These are phyloP conservation scores for Penicillium lagena DNA, from an alignment of 495 filamentous ascomycete species.

Conservation along the genomic window DNA sequence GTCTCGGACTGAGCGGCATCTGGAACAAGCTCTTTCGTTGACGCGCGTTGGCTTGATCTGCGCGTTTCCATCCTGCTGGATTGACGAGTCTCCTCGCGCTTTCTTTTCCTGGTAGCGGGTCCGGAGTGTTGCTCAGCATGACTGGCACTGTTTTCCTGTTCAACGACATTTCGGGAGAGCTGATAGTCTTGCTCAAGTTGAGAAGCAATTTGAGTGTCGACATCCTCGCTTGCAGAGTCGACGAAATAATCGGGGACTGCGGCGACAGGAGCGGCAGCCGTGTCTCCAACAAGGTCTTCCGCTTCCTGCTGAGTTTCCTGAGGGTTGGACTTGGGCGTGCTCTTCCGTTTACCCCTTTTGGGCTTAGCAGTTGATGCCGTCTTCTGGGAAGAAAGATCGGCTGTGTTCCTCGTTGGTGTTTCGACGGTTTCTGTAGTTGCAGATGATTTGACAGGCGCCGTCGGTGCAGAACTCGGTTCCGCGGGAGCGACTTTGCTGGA, in stretches of 20 bases:
- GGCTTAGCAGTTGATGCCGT: neutral
- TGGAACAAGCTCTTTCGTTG: constrained; percentile 3
- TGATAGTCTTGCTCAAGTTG: constrained; percentile 40
- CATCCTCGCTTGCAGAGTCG: constrained; percentile 34
- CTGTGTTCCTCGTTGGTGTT: constrained; percentile 2
- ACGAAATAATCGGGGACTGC: constrained; percentile 5
- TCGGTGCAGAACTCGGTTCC: neutral
- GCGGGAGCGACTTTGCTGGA: constrained; percentile 9
- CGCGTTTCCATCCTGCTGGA: constrained; percentile 15
- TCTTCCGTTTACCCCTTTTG: neutral
- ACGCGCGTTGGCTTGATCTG: constrained; percentile 25
- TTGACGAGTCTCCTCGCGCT: constrained; percentile 18
- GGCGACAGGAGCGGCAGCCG: neutral
- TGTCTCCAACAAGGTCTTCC: neutral
- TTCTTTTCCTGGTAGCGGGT: constrained; percentile 30
- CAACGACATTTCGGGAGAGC: constrained; percentile 23
- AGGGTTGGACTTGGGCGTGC: neutral
- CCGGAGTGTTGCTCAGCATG: neutral
- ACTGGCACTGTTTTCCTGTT: neutral
- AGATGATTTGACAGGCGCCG: neutral
- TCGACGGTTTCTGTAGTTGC: neutral
- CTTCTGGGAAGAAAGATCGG: neutral
- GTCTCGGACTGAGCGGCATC: constrained; percentile 6
- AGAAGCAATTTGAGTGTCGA: constrained; percentile 37
- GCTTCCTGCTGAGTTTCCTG: neutral